Base-by-base conservation (phyloP, 352 stramenopile genomes). In the Phytophthora europaea region DNA sequence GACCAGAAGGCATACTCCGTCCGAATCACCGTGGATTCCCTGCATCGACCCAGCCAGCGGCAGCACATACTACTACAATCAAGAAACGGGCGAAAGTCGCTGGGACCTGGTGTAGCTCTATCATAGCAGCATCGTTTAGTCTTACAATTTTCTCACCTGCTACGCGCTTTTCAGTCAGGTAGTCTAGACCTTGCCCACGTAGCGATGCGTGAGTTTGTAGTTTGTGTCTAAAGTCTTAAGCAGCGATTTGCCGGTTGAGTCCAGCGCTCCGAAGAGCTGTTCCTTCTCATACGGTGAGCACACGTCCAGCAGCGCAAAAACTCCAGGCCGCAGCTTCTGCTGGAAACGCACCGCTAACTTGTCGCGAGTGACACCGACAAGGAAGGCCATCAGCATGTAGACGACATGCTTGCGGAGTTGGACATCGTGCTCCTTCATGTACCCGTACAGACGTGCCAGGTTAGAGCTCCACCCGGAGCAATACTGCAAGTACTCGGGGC, bases 161-260 rank as follows among this genome's bases (percentile, higher is more conserved):
- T 63, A 63, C 59, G 38, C 22, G 28, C 51, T 23, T 34, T 40
- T 65, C 23, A 57, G 56, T 61, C 48, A 61, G 58, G 61, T 31
- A 57, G 34, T 51, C 63, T 92, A 97, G 22, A 97, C 88, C 73
- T 97, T 97, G 76, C 88, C 90, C 16, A 80, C 88, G 73, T 94
- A 97, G 54, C 89, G 87, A 81, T 97, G 82, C 22, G 85, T 94
- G 63, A 94, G 85, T 73, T 95, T 97, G 85, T 94, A 97, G 65
- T 75, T 93, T 15, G 77, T 91, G 69, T 97, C 90, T 60, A 97
- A 76, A 36, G 80, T 88, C 79, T 95, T 95, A 70, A 97, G 87
- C 65, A 97, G 69, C 57, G 88, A 92, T 71, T 95, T 97, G 77
- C 88, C 90, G 2, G 87, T 89, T 15, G 88, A 82, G 65, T 97